Evolutionary conservation across 2,329 filamentous ascomycete species (phyloP).

Genomic region (Monosporascus sp.): DNA sequence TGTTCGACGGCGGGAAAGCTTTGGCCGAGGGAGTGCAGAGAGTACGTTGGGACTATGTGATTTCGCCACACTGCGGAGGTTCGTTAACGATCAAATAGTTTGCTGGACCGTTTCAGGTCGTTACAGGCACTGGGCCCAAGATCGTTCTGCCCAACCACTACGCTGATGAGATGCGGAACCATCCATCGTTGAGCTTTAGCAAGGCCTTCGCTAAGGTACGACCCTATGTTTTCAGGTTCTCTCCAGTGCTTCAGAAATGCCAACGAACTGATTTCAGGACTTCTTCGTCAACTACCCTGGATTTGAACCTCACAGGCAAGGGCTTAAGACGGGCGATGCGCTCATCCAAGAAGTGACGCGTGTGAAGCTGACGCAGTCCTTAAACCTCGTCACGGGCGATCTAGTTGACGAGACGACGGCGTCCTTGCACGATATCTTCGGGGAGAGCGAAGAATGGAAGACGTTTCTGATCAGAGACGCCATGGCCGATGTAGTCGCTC

Average conservation of each 20-base stretch:
- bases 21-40: slow-evolving; percentile 18
- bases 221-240: neutral
- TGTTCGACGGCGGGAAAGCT: slow-evolving; percentile 17
- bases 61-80: neutral
- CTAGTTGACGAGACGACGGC: slow-evolving; percentile 29
- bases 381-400: slow-evolving; percentile 27
- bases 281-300: slow-evolving; percentile 28
- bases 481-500: slow-evolving; percentile 38
- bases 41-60: slow-evolving; percentile 9
- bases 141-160: slow-evolving; percentile 27
- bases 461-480: slow-evolving; percentile 28
- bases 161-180: slow-evolving; percentile 30
- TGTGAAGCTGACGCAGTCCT: slow-evolving; percentile 27
- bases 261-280: slow-evolving; percentile 17
- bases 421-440: slow-evolving; percentile 27
- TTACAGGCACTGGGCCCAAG: slow-evolving; percentile 26
- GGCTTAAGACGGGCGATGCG: slow-evolving; percentile 13
- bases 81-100: slow-evolving; percentile 16
- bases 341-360: slow-evolving; percentile 26
- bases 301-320: slow-evolving; percentile 23
- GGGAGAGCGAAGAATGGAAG: slow-evolving; percentile 32
- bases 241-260: neutral
- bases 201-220: slow-evolving; percentile 28
- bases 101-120: slow-evolving; percentile 26
- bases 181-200: slow-evolving; percentile 26